These are phyloP conservation scores for Fomitopsis schrenkii DNA, from an alignment of 1,284 basidiomycete species.

Conservation along the genomic window DNA sequence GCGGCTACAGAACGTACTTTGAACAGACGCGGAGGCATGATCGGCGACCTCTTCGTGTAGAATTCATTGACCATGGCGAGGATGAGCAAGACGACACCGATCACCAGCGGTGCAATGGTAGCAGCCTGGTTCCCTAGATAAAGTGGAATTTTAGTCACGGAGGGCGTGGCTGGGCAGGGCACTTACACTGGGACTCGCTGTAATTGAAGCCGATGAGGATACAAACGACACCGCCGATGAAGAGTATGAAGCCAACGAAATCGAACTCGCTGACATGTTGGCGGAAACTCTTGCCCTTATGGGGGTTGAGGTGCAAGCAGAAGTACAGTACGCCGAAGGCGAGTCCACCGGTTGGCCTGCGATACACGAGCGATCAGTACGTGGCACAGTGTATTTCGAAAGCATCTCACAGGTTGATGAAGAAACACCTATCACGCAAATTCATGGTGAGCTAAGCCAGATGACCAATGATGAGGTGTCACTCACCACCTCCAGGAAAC, in stretches of 20 bases:
- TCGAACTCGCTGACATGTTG: constrained; percentile 71
- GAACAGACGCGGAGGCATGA: constrained; percentile 80
- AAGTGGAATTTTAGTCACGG: neutral
- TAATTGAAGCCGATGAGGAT: constrained; percentile 83
- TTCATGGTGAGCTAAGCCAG: constrained; percentile 4
- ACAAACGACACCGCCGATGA: constrained; percentile 71
- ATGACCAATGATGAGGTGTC: neutral
- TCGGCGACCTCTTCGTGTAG: constrained; percentile 70
- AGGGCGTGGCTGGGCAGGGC: neutral
- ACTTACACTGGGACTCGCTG: constrained; percentile 63
- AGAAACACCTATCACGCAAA: constrained; percentile 54
- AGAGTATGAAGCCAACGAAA: constrained; percentile 66
- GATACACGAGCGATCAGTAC: constrained; percentile 1
- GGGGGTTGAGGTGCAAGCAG: constrained; percentile 82
- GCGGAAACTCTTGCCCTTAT: constrained; percentile 49
- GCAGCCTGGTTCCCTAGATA: constrained; percentile 31
- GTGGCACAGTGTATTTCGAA: neutral
- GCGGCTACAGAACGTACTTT: constrained; percentile 35
- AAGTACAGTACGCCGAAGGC: constrained; percentile 72
- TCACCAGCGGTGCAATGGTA: constrained; percentile 71
- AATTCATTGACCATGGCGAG: constrained; percentile 61
- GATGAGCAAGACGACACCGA: constrained; percentile 62
- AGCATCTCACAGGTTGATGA: constrained; percentile 57
- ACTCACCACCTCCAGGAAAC: constrained; percentile 70
- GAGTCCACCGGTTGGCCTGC: constrained; percentile 71